Evolutionary conservation across 371 early-diverging fungal genomes (phyloP), one percentile per base, ranked within the genome.

Genomic region (Apophysomyces trapeziformis): DNA sequence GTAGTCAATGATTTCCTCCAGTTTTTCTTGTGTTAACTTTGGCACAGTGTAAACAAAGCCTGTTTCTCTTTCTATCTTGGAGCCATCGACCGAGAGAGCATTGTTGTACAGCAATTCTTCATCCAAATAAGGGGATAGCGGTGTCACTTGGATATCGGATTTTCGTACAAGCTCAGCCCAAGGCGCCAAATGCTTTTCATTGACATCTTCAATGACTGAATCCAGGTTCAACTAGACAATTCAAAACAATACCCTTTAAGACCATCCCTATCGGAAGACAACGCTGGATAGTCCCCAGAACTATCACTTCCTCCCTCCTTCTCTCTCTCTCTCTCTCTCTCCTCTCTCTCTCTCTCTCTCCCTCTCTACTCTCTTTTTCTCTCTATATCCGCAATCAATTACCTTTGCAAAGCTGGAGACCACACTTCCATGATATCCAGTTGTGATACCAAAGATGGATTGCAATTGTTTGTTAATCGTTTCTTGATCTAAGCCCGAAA

Each of bases 61-160:
- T 0, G 91, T 85, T n/a, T 82, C 83, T 14, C 67, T 68, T 64
- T 87, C 89, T 67, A 94, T 91, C 80, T 91, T 89, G 39, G 83
- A 73, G 0, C 95, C 96, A 66, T 94, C 92, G 7, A 94, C 77
- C 18, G 87, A 89, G 35, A 95, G 73, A 0, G 90, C 85, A 63
- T 95, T 88, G 70, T 93, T 92, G 67, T 89, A 92, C 35, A 96
- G 78, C 14, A 95, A 76, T 68, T 97, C 98, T 65, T 90, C 84
- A 77, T 97, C 96, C 44, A 97, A 73, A 68, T 95, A 97, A 6
- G 98, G 98, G n/a, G 96, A 95, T 62, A 97, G 71, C 3, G 96
- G 96, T 36, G 96, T 94, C 63, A 85, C 86, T n/a, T 72, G 75
- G 44, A 95, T 88, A n/a, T 87, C 83, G 7, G 82, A 82, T 3